These are phyloP conservation scores for Nemania diffusa DNA, from an alignment of 2,329 filamentous ascomycete species.

Conservation along the genomic window DNA sequence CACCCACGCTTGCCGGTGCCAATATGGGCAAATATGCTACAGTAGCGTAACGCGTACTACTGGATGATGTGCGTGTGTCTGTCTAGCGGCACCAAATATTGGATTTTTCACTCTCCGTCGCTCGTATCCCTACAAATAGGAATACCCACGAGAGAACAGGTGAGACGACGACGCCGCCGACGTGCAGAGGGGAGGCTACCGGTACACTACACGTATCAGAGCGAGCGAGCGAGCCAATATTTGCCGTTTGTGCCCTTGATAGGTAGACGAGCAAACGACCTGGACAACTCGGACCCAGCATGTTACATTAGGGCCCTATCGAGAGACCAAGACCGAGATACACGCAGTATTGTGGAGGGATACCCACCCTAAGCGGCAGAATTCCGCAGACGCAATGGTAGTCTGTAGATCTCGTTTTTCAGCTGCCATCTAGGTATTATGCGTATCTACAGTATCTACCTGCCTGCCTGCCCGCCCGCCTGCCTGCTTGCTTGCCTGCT, in stretches of 20 bases:
- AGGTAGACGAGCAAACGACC: background rate
- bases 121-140: constrained; percentile 14
- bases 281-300: constrained; percentile 8
- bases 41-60: background rate
- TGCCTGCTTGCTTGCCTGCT: too few species aligned
- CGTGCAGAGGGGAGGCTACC: background rate
- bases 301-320: constrained; percentile 5
- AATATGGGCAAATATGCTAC: constrained; percentile 7
- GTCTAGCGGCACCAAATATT: constrained; percentile 8
- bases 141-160: background rate
- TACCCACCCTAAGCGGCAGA: background rate
- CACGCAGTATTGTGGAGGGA: background rate
- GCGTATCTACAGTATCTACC: too few species aligned
- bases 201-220: background rate
- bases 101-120: background rate
- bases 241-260: background rate
- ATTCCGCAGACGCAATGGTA: background rate
- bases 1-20: background rate
- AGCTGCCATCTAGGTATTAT: background rate
- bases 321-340: background rate
- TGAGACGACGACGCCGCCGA: constrained; percentile 3
- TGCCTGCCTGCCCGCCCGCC: too few species aligned
- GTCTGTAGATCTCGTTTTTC: background rate
- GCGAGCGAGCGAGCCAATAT: background rate
- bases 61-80: background rate